These are phyloP conservation scores for Elongisporangium undulatum DNA, from an alignment of 352 stramenopile genomes.

Conservation along the genomic window DNA sequence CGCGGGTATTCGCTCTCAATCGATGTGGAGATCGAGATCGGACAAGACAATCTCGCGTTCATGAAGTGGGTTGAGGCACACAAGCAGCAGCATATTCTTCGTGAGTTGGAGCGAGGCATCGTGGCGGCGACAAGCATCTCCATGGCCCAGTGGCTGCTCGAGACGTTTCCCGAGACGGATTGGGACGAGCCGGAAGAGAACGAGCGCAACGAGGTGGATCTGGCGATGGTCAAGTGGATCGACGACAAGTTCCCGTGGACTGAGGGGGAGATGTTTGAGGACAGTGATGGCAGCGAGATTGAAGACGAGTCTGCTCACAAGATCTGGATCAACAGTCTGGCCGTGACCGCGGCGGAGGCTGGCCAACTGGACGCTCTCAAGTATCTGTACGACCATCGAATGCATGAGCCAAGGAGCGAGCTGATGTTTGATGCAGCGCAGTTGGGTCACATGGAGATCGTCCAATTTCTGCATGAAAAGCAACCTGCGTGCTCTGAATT, in stretches of 20 bases:
- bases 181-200: too few relatives aligned
- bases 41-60: too few relatives aligned
- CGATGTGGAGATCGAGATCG: too few relatives aligned
- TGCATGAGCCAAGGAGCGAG: neutral
- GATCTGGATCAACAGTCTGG: too few relatives aligned
- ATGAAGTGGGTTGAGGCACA: too few relatives aligned
- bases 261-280: neutral
- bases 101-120: too few relatives aligned
- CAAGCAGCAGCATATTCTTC: too few relatives aligned
- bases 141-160: too few relatives aligned
- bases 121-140: too few relatives aligned
- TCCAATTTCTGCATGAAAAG: neutral
- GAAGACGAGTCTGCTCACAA: neutral
- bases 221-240: neutral
- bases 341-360: neutral
- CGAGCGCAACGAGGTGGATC: too few relatives aligned
- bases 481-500: neutral
- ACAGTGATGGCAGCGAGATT: neutral
- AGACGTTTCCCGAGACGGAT: too few relatives aligned
- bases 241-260: neutral
- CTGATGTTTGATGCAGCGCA: neutral
- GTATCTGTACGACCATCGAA: neutral
- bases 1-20: too few relatives aligned
- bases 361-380: neutral
- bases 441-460: neutral